Evolutionary conservation across 148 eudicot genomes (phyloP).

Genomic region (Silene latifolia): DNA sequence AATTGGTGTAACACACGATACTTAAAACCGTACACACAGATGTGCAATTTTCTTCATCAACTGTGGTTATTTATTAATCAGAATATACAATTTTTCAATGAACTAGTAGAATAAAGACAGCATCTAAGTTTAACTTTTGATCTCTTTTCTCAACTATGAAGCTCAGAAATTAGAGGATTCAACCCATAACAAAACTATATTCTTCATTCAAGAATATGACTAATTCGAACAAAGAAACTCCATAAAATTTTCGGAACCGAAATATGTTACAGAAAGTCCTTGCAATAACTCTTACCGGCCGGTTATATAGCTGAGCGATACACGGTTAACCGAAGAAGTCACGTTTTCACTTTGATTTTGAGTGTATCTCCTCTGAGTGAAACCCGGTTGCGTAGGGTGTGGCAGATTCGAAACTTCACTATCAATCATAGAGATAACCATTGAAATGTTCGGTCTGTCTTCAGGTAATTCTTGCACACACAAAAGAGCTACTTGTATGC

Average conservation of each 20-base stretch:
- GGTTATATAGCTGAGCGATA: slow-evolving; percentile 8
- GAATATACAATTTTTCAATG: not conserved
- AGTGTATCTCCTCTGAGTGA: slow-evolving; percentile 12
- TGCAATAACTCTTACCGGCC: slow-evolving; percentile 1
- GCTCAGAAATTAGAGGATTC: no score
- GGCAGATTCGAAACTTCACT: slow-evolving; percentile 10
- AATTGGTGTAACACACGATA: not conserved
- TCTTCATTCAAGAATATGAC: no score
- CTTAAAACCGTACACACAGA: not conserved
- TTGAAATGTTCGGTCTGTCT: slow-evolving; percentile 28
- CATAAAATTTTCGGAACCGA: no score
- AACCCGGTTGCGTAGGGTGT: slow-evolving; percentile 17
- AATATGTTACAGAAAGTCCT: no score
- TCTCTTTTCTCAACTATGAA: no score
- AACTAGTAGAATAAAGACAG: no score
- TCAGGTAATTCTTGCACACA: slow-evolving; percentile 27
- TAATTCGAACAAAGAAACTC: no score
- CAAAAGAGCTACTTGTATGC: slow-evolving; percentile 25
- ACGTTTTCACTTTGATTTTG: not conserved
- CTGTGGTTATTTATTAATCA: not conserved
- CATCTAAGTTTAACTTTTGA: no score
- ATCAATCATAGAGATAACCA: slow-evolving; percentile 27
- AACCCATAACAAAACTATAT: no score
- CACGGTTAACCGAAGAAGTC: slow-evolving; percentile 2
- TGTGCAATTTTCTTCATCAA: not conserved